A percentile compares a stretch with the other conserved stretches of the same genome.
These are phyloP conservation scores for Novymonas esmeraldas DNA, from an alignment of 208 protist genomes.

Conservation along the genomic window DNA sequence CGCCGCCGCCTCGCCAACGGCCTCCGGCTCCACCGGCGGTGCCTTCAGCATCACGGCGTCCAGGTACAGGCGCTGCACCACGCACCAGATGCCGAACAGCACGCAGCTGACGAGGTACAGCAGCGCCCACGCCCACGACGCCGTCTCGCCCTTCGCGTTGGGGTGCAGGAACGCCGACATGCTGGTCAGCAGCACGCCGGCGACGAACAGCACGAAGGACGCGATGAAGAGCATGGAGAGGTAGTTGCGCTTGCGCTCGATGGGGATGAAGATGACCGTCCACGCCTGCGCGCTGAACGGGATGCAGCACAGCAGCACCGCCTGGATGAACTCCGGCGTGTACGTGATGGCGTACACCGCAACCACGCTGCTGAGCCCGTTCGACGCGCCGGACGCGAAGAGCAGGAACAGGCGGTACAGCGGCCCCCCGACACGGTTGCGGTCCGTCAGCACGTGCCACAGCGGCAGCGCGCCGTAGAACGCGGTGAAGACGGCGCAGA, in stretches of 20 bases:
- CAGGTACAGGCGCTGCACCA: slow-evolving; percentile 82
- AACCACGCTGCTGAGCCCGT: slow-evolving; percentile 60
- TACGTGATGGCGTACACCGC: slow-evolving; percentile 68
- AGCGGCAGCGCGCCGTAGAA: slow-evolving; percentile 49
- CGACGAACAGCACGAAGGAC: slow-evolving; percentile 72
- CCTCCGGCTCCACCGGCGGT: not conserved
- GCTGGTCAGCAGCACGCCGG: slow-evolving; percentile 63
- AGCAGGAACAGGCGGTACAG: slow-evolving; percentile 68
- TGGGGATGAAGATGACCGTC: slow-evolving; percentile 73
- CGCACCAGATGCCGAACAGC: slow-evolving; percentile 80
- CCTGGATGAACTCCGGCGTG: slow-evolving; percentile 82
- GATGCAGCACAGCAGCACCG: slow-evolving; percentile 73
- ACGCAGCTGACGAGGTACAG: slow-evolving; percentile 77
- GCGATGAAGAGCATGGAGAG: slow-evolving; percentile 63
- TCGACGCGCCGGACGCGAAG: slow-evolving; percentile 70
- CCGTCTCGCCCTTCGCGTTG: slow-evolving; percentile 17
- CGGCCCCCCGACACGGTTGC: slow-evolving; percentile 52
- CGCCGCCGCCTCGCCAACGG: not conserved
- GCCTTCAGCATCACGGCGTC: slow-evolving; percentile 53
- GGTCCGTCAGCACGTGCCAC: slow-evolving; percentile 55
- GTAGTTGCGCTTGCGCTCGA: slow-evolving; percentile 78
- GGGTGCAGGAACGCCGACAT: slow-evolving; percentile 48
- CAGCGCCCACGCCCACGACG: slow-evolving; percentile 59
- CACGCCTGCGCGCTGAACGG: slow-evolving; percentile 81
- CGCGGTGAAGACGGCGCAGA: slow-evolving; percentile 37